Percentiles rank a stretch among this genome's conserved stretches.
These are phyloP conservation scores for Hymenoscyphus repandus DNA, from an alignment of 2,329 filamentous ascomycete genomes.

Conservation along the genomic window DNA sequence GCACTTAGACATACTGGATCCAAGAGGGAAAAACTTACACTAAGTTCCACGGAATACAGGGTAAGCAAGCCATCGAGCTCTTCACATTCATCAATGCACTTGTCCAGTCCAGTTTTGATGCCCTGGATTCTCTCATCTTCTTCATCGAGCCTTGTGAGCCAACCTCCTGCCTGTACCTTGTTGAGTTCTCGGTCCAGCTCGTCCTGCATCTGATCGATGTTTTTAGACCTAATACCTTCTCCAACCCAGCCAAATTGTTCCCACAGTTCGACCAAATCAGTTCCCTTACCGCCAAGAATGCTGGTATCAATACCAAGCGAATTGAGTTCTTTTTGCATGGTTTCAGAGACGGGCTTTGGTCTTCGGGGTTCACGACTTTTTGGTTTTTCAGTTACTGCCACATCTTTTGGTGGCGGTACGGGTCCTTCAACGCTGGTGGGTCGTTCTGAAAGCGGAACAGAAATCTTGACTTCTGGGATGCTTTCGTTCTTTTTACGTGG, in stretches of 20 bases:
- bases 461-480: slow-evolving; percentile 56
- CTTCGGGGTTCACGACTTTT: slow-evolving; percentile 27
- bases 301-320: slow-evolving; percentile 68
- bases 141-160: slow-evolving; percentile 77
- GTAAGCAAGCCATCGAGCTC: slow-evolving; percentile 93
- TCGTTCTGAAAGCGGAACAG: slow-evolving; percentile 41
- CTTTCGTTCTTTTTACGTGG: slow-evolving; percentile 21
- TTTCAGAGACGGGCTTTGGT: slow-evolving; percentile 29
- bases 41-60: slow-evolving; percentile 88
- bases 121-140: slow-evolving; percentile 87
- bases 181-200: slow-evolving; percentile 85
- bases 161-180: slow-evolving; percentile 85
- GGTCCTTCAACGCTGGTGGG: slow-evolving; percentile 38
- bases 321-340: slow-evolving; percentile 30
- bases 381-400: slow-evolving; percentile 25
- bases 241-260: slow-evolving; percentile 88
- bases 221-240: slow-evolving; percentile 66
- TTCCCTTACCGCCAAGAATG: slow-evolving; percentile 69
- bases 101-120: slow-evolving; percentile 80
- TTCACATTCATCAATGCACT: slow-evolving; percentile 90
- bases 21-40: slow-evolving; percentile 49
- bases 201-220: slow-evolving; percentile 72
- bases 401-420: slow-evolving; percentile 32
- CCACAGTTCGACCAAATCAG: slow-evolving; percentile 77
- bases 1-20: slow-evolving; percentile 4